Base-by-base conservation (phyloP, 2,329 filamentous ascomycete species). In the Zymoseptoria brevis region DNA sequence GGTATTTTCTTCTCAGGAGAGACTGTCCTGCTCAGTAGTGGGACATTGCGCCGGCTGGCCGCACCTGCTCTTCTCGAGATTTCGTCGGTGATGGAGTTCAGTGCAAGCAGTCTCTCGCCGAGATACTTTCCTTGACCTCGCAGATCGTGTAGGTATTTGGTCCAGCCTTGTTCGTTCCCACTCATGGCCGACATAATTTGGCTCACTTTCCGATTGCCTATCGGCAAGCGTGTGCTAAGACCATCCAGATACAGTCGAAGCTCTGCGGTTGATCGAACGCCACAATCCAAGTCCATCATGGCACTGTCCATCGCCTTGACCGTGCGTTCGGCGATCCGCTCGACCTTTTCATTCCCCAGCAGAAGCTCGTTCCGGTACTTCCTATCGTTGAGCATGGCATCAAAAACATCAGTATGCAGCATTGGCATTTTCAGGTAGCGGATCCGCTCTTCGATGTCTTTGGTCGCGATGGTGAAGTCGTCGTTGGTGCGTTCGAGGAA, bases 101-200 rank as follows among this genome's bases (percentile, higher is more conserved):
- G 82, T 72, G 88, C 85, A 48, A 85, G 82, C 49, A 96, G 80
- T 29, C 87, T 79, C 6, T 84, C 81, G 30, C 87, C 87, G 24
- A 96, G 78, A 51, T 83, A 81, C 62, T 87, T 83, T 13, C 87
- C 86, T 69, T 87, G 90, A 21, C 82, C 82, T 70, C 90, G 86
- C 60, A 96, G 79, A 57, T 87, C 87, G 57, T 85, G 81, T 68
- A 96, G 87, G 6, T 90, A 90, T 58, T 86, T 85, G 59, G 87
- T 84, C 93, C 93, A 97, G 50, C 92, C 91, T 64, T 95, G 88
- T 8, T 91, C 87, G 67, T 97, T 97, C 35, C 90, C 89, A 69
- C 88, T 87, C 92, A 97, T 97, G 45, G 92, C 90, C 49, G 87
- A 83, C 67, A 89, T 94, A 19, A 96, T 90, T 53, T 89, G 86